Percentiles rank a stretch among this genome's conserved stretches.
Evolutionary conservation across 108 stramenopile species (phyloP).

Genomic region (Mayamaea pseudoterrestris): DNA sequence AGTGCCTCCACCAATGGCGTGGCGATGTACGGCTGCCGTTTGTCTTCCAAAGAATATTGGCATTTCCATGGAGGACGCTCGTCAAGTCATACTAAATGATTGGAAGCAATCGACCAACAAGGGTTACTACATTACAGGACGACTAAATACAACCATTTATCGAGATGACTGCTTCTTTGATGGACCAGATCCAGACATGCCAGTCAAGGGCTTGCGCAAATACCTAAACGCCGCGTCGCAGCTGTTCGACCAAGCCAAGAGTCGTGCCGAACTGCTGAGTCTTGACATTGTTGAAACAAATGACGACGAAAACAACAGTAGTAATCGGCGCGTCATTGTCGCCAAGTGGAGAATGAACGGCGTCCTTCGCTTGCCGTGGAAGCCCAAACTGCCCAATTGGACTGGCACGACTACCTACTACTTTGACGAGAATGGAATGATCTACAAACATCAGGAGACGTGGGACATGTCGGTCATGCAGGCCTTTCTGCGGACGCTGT

Average conservation of each 20-base stretch:
- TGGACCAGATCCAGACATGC: constrained; percentile 87
- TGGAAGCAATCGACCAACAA: constrained; percentile 33
- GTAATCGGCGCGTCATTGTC: constrained; percentile 8
- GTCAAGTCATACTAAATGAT: constrained; percentile 15
- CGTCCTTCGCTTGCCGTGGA: constrained; percentile 56
- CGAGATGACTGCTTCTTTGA: constrained; percentile 71
- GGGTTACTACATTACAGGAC: constrained; percentile 83
- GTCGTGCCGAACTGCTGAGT: constrained; percentile 36
- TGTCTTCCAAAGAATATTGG: neutral
- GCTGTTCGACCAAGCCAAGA: constrained; percentile 45
- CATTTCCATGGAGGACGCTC: constrained; percentile 2
- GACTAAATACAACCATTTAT: constrained; percentile 56
- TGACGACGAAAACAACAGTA: neutral
- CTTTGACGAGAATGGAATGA: constrained; percentile 46
- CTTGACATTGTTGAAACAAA: constrained; percentile 5
- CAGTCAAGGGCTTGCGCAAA: constrained; percentile 66
- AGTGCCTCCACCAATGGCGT: constrained; percentile 24
- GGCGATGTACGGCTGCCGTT: constrained; percentile 1
- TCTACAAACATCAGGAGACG: constrained; percentile 46
- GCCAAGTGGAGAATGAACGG: constrained; percentile 47
- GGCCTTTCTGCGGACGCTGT: constrained; percentile 57
- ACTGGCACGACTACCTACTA: constrained; percentile 58
- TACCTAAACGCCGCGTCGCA: constrained; percentile 66
- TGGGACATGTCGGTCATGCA: constrained; percentile 66
- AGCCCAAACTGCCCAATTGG: constrained; percentile 42